Evolutionary conservation across 805 yeast genomes (phyloP), one percentile per base, ranked within the genome.

Genomic region (Lipomyces spencermartinsiae): DNA sequence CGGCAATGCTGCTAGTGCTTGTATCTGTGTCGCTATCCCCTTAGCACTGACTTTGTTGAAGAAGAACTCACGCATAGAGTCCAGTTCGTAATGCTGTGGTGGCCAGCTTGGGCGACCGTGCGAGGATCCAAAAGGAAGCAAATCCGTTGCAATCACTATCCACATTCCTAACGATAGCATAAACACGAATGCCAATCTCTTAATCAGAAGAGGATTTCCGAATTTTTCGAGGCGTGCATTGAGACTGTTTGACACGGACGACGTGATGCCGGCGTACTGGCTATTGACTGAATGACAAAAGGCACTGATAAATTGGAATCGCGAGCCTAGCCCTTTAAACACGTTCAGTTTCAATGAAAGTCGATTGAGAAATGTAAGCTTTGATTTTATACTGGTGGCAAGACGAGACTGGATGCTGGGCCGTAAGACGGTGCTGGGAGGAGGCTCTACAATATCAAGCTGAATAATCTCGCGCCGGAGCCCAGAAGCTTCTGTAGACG

Each of bases 181-280:
- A 1, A 88, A 74, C 10, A 94, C 90, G 74, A 92, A 92, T 2
- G 91, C 77, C 53, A 93, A 81, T 55, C 98, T 81, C 73, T 90
- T 89, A 34, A 93, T 87, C 34, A 94, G 89, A 59, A 92, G 78
- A 3, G 97, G 97, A 75, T 93, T 92, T 4, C 97, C 97, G n/a
- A 91, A 73, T 68, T 85, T 85, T 22, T 87, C 81, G 12, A 94
- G 78, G 34, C 82, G 85, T 16, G 71, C 60, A 35, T 62, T 66
- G 37, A 62, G 22, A 5, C 55, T 4, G 7, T 54, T 60, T 5
- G 69, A 62, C 51, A 66, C 7, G 9, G 51, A n/a, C 51, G 25
- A 7, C n/a, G 63, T 51, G 43, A 59, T 51, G 10, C 33, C n/a
- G 19, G 58, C 12, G 35, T 62, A 66, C 9, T 37, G 59, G 34